Conservation (phyloP, 164 flowering plant genomes). For the Malania oleifera region DNA sequence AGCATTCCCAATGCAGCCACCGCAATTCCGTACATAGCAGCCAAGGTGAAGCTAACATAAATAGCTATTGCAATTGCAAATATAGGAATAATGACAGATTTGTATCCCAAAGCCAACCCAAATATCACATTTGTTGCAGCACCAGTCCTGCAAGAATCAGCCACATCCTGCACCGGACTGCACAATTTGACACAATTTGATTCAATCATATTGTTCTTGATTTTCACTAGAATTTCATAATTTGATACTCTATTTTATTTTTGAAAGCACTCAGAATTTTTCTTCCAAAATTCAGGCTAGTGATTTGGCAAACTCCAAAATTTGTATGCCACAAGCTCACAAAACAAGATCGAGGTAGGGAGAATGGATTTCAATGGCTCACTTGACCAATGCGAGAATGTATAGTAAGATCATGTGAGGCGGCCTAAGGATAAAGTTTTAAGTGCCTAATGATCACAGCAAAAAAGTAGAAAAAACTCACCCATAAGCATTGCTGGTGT, state of each 20-base stretch:
- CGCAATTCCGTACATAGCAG: conserved; percentile 54
- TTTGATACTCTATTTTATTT: too few relatives aligned
- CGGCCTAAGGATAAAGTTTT: too few relatives aligned
- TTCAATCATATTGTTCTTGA: too few relatives aligned
- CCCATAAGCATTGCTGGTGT: conserved; percentile 58
- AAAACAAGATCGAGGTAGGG: too few relatives aligned
- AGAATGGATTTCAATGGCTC: too few relatives aligned
- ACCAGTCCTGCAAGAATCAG: conserved; percentile 56
- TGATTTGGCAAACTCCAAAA: too few relatives aligned
- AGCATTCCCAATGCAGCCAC: conserved; percentile 52
- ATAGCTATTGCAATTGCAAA: conserved; percentile 40
- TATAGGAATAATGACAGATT: conserved; percentile 50
- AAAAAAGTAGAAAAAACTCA: neutral
- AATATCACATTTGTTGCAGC: conserved; percentile 54
- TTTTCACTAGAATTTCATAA: neutral
- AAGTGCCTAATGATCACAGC: neutral
- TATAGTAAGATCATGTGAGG: too few relatives aligned
- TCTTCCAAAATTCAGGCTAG: too few relatives aligned
- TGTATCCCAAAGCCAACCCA: conserved; percentile 49
- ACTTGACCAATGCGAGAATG: too few relatives aligned
- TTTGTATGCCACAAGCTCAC: too few relatives aligned
- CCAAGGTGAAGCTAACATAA: conserved; percentile 48
- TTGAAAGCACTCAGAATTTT: too few relatives aligned
- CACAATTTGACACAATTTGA: conserved; percentile 4
- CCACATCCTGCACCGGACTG: conserved; percentile 55